Percentiles rank a stretch among this genome's conserved stretches.
Evolutionary conservation across 768 basidiomycete species (phyloP).

Genomic region (Rhodosporidiobolus odoratus): DNA sequence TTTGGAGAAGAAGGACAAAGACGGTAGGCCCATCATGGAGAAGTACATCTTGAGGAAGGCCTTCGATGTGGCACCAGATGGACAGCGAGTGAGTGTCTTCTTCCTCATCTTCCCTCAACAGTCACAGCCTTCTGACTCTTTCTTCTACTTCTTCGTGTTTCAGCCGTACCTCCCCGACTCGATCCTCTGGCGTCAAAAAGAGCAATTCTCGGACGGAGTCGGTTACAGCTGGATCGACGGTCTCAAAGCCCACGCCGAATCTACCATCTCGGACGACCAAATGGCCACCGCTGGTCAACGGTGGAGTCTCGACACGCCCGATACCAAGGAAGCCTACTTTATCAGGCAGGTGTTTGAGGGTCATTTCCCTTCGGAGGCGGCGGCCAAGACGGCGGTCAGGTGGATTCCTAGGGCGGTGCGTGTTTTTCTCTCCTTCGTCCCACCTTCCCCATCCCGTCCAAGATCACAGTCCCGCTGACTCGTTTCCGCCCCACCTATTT

Average conservation of each 20-base stretch:
- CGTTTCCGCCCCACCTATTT: slow-evolving; percentile 46
- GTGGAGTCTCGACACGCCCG: slow-evolving; percentile 74
- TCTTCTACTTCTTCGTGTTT: background rate
- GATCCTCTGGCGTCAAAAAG: slow-evolving; percentile 98
- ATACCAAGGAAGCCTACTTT: slow-evolving; percentile 93
- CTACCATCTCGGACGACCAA: slow-evolving; percentile 70
- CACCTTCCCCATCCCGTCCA: background rate
- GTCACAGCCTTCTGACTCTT: background rate
- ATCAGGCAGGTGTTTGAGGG: slow-evolving; percentile 89
- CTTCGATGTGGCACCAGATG: slow-evolving; percentile 75
- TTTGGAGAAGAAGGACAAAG: slow-evolving; percentile 66
- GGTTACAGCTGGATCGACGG: slow-evolving; percentile 50
- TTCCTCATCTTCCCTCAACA: background rate
- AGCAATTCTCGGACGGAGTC: slow-evolving; percentile 92
- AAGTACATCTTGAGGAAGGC: slow-evolving; percentile 98
- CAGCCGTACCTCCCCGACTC: slow-evolving; percentile 87
- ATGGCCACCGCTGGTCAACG: slow-evolving; percentile 67
- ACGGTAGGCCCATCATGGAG: slow-evolving; percentile 89
- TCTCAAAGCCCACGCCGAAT: slow-evolving; percentile 80
- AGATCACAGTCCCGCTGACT: slow-evolving; percentile 71
- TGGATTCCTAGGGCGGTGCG: slow-evolving; percentile 49
- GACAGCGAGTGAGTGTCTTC: slow-evolving; percentile 56
- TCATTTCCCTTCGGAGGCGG: slow-evolving; percentile 74
- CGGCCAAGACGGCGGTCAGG: slow-evolving; percentile 86
- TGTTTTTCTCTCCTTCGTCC: background rate